Base-by-base conservation (phyloP, 2,329 filamentous ascomycete species). In the Metarhizium sp. region DNA sequence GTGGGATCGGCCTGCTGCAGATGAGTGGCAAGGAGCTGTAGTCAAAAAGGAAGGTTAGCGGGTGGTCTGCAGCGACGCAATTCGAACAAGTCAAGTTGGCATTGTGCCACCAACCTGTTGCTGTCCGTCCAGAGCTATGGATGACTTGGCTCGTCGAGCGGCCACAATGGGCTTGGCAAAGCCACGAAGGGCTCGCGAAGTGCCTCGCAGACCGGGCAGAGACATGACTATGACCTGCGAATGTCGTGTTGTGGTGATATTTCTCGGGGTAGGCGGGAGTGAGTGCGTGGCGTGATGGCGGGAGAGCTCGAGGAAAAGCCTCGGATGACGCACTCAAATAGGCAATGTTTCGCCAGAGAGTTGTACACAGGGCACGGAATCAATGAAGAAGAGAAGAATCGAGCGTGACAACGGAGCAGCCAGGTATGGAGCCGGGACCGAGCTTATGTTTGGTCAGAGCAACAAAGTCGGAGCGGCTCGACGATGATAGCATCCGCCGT, bases 1-100 rank as follows among this genome's bases (percentile, higher is more conserved):
- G 85, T 78, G 48, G 92, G 90, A 71, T 97, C 94, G 61, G 90
- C 90, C 65, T 94, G 81, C 68, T 91, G 80, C 53, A 99, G 81
- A 67, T 87, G 79, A 55, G 88, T 80, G 50, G 88, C 82, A 54
- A 99, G 85, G 55, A 96, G 76, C 91, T 96, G 62, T 45, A 54
- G 50, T 14, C 4, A 50, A 32, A 16, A 29, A n/a, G 20, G 20
- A 45, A 6, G 13, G 56, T 63, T 47, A 66, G 61, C 36, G 42
- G 5, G 16, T 38, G 43, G 46, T 46, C 34, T 34, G 18, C 34
- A 14, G 54, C 29, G 38, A 57, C 20, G 48, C 34, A 50, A 49
- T 51, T 34, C 50, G 42, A 55, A 63, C 25, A 25, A 25, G 25
- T 25, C 25, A 25, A 60, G 60, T 57, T 59, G 53, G 2, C 25